These are phyloP conservation scores for Paramecium sonneborni DNA, from an alignment of 73 alveolate species.

Conservation along the genomic window DNA sequence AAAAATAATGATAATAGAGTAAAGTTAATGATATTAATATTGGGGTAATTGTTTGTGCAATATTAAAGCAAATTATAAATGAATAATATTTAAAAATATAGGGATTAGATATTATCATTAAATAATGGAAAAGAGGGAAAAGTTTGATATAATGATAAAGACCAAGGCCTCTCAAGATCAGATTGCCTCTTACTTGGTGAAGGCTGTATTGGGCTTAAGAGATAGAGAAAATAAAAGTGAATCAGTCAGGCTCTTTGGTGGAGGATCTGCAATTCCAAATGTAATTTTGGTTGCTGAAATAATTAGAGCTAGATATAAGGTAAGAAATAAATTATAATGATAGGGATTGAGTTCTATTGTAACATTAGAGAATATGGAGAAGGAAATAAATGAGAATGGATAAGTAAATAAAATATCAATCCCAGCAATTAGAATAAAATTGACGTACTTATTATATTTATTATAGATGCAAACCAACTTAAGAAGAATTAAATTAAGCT, in stretches of 20 bases:
- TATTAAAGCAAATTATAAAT: neutral
- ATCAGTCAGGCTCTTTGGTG: neutral
- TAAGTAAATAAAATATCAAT: neutral
- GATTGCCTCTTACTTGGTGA: neutral
- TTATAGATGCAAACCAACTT: neutral
- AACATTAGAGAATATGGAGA: neutral
- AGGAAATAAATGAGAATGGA: neutral
- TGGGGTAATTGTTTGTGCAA: neutral
- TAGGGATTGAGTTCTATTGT: neutral
- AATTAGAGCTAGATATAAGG: neutral
- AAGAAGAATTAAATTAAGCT: neutral
- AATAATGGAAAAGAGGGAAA: neutral
- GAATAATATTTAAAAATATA: neutral
- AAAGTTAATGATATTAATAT: too few relatives aligned
- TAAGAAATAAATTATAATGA: neutral
- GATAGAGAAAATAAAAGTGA: neutral
- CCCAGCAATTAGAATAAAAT: neutral
- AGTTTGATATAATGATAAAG: neutral
- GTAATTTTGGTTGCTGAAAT: slow-evolving; percentile 20
- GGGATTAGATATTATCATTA: neutral
- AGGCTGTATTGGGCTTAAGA: neutral
- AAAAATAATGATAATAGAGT: too few relatives aligned
- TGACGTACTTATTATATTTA: neutral
- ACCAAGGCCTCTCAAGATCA: neutral
- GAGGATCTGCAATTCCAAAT: neutral